Evolutionary conservation across 73 alveolate species (phyloP).

Genomic region (Diophrys appendiculata): DNA sequence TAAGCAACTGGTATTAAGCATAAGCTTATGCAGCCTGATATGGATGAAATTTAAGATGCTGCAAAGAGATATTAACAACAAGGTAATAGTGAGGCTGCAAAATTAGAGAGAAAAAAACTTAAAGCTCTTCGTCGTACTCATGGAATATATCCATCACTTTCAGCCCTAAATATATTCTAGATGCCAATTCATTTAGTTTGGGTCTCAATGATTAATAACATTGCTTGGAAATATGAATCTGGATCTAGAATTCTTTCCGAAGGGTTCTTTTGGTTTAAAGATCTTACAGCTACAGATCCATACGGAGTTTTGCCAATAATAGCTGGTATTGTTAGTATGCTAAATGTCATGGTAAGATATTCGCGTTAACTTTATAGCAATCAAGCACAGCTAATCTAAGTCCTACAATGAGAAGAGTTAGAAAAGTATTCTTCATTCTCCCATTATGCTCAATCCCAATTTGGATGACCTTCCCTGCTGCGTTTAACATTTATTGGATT

Average conservation of each 20-base stretch:
- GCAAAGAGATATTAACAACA: conserved; percentile 59
- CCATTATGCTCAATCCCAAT: conserved; percentile 78
- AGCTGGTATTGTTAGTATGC: conserved; percentile 61
- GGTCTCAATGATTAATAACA: conserved; percentile 74
- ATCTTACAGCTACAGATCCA: conserved; percentile 88
- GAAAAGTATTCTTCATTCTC: conserved; percentile 65
- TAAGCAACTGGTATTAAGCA: conserved; percentile 71
- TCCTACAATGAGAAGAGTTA: conserved; percentile 73
- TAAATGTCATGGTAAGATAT: conserved; percentile 52
- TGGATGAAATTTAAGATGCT: conserved; percentile 50
- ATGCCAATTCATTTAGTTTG: conserved; percentile 79
- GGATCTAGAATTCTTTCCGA: conserved; percentile 71
- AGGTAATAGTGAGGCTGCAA: conserved; percentile 71
- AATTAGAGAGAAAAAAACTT: conserved; percentile 59
- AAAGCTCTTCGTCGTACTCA: conserved; percentile 54
- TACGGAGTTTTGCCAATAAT: conserved; percentile 76
- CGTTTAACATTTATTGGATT: conserved; percentile 83
- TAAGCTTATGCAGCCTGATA: conserved; percentile 83
- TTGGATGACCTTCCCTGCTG: conserved; percentile 88
- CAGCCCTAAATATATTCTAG: conserved; percentile 66
- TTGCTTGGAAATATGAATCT: conserved; percentile 65
- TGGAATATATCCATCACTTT: conserved; percentile 70
- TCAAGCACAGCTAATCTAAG: conserved; percentile 57
- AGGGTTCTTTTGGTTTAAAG: conserved; percentile 90
- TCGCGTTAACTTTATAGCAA: neutral